These are phyloP conservation scores for Petunia axillaris DNA, from an alignment of 257 asterid genomes.

Conservation along the genomic window DNA sequence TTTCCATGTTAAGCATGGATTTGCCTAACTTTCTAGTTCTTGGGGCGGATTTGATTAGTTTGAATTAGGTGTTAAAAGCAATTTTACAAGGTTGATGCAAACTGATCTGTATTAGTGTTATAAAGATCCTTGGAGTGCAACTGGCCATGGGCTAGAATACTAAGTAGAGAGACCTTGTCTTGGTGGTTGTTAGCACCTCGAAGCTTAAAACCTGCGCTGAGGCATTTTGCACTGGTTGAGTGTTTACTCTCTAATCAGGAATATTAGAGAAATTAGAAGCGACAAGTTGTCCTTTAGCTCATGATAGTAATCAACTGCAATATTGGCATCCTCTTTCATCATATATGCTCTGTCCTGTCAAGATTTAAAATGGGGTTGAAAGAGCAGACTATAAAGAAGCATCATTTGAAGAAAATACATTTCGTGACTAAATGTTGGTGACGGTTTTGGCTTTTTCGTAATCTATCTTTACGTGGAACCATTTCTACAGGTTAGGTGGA, in stretches of 20 bases:
- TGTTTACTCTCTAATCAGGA: background rate
- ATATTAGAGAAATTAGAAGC: background rate
- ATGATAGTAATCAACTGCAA: background rate
- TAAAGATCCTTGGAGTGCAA: background rate
- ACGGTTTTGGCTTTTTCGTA: background rate
- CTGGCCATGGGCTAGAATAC: background rate
- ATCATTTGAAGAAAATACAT: background rate
- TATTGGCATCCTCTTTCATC: background rate
- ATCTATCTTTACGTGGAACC: background rate
- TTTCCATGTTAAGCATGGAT: background rate
- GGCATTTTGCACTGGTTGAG: background rate
- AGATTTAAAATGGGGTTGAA: background rate
- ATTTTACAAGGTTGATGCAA: background rate
- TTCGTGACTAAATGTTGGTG: background rate
- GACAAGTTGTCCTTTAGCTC: background rate
- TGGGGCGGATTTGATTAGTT: background rate
- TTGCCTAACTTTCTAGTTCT: slow-evolving; percentile 6
- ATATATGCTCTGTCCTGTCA: background rate
- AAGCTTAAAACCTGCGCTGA: background rate
- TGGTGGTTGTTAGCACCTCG: background rate
- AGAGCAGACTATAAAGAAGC: background rate
- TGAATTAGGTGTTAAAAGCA: background rate
- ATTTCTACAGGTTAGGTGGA: background rate
- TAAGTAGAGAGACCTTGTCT: background rate
- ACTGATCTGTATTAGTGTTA: background rate